Percentiles rank a stretch among this genome's conserved stretches.
phyloP scores from a whole-genome alignment of 306 rosid genomes.

The Lathyrus sativus region DNA sequence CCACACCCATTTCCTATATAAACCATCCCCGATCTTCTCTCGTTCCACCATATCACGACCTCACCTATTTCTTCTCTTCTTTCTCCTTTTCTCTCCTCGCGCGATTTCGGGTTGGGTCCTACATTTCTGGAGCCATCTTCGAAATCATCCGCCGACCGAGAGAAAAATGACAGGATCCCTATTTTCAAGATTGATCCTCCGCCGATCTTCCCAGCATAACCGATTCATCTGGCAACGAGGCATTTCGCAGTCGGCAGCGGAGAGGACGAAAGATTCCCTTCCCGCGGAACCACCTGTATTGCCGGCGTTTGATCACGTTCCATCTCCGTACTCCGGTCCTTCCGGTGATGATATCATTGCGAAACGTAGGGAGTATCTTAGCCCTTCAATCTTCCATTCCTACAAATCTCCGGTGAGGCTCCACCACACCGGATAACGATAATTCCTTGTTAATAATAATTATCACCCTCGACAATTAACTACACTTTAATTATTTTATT shows the following conservation, averaged over 20 bases:
- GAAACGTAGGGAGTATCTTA: conserved; percentile 74
- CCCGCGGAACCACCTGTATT: conserved; percentile 38
- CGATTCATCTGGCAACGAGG: conserved; percentile 35
- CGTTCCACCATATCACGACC: neutral
- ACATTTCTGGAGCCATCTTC: conserved; percentile 30
- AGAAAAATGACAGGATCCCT: conserved; percentile 58
- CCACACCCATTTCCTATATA: conserved; percentile 35
- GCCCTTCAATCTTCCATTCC: conserved; percentile 70
- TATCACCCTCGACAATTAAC: neutral
- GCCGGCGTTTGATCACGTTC: conserved; percentile 73
- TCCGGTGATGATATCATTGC: conserved; percentile 63
- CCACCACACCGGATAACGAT: conserved; percentile 31
- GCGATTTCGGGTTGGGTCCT: conserved; percentile 20
- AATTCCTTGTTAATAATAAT: neutral
- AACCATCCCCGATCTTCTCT: conserved; percentile 13
- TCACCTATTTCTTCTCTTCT: neutral
- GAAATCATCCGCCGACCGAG: conserved; percentile 1
- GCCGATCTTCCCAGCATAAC: neutral
- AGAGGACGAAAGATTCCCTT: conserved; percentile 23
- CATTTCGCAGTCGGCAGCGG: conserved; percentile 48
- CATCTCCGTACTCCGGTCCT: conserved; percentile 76
- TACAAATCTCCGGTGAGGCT: conserved; percentile 72
- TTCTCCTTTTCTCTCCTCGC: neutral
- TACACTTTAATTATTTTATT: neutral
- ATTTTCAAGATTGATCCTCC: conserved; percentile 30